Evolutionary conservation across 1,284 basidiomycete genomes (phyloP).

Genomic region (Ganoderma lingzhi): DNA sequence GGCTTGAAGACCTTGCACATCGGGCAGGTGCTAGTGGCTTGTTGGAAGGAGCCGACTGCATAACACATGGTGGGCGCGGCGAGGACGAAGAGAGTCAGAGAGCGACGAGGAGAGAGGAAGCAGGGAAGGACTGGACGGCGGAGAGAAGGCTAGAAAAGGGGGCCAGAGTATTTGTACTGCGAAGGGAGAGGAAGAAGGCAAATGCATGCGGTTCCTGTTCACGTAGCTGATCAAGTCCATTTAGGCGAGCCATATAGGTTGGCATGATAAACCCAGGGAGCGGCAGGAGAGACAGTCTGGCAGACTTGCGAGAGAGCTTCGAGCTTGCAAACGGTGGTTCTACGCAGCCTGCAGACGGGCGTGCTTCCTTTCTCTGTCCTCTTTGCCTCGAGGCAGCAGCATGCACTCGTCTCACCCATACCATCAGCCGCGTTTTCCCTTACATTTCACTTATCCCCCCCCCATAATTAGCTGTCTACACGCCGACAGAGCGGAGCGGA

Average conservation of each 20-base stretch:
- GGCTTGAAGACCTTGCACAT: slow-evolving; percentile 85
- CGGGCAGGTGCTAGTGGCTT: slow-evolving; percentile 70
- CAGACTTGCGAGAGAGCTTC: slow-evolving; percentile 33
- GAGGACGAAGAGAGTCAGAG: slow-evolving; percentile 29
- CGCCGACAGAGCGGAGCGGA: background rate
- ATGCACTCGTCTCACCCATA: slow-evolving; percentile 34
- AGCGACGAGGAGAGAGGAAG: slow-evolving; percentile 35
- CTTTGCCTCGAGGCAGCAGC: slow-evolving; percentile 45
- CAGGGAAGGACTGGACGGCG: slow-evolving; percentile 39
- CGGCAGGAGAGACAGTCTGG: slow-evolving; percentile 32
- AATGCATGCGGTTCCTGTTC: slow-evolving; percentile 58
- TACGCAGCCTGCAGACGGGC: slow-evolving; percentile 33
- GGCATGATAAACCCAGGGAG: slow-evolving; percentile 38
- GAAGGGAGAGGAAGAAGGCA: slow-evolving; percentile 51
- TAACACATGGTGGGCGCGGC: slow-evolving; percentile 68
- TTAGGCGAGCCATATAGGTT: slow-evolving; percentile 44
- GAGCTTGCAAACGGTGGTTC: slow-evolving; percentile 38
- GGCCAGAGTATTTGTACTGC: slow-evolving; percentile 54
- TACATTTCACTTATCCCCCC: slow-evolving; percentile 27
- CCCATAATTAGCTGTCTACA: background rate
- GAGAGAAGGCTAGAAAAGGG: slow-evolving; percentile 47
- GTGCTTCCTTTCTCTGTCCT: slow-evolving; percentile 43
- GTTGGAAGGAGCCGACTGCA: slow-evolving; percentile 69
- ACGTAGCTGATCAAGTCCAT: slow-evolving; percentile 53
- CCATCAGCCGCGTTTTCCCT: slow-evolving; percentile 22